Percentiles rank a stretch among this genome's conserved stretches.
phyloP scores from a whole-genome alignment of 495 filamentous ascomycete genomes.

The Clohesyomyces aquaticus region DNA sequence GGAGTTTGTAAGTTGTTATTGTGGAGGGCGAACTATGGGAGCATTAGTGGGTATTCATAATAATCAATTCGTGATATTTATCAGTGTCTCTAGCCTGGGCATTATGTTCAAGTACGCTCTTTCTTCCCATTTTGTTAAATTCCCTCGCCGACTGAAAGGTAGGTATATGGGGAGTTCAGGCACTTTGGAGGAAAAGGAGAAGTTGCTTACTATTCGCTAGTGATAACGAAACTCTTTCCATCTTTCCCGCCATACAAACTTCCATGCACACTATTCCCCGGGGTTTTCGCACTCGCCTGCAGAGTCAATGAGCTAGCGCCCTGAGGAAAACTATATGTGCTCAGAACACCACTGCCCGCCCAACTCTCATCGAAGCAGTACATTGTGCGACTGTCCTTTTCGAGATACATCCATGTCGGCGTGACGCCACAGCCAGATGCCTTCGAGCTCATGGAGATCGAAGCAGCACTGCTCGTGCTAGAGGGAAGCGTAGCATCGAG shows the following conservation, averaged over 20 bases:
- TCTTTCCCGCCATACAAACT: slow-evolving; percentile 17
- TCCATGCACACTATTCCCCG: slow-evolving; percentile 22
- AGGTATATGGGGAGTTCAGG: too few relatives aligned
- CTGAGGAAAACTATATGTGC: background rate
- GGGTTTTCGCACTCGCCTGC: slow-evolving; percentile 2
- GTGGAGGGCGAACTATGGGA: slow-evolving; percentile 29
- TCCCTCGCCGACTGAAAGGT: too few relatives aligned
- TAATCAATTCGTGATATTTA: background rate
- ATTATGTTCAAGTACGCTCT: too few relatives aligned
- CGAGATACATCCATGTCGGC: slow-evolving; percentile 29
- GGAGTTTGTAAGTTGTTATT: slow-evolving; percentile 28
- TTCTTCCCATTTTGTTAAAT: too few relatives aligned
- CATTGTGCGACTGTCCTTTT: slow-evolving; percentile 10
- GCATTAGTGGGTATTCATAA: too few relatives aligned
- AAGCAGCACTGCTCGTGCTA: slow-evolving; percentile 7
- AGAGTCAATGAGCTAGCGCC: slow-evolving; percentile 1
- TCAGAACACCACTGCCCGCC: slow-evolving; percentile 7
- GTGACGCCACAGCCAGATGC: slow-evolving; percentile 19
- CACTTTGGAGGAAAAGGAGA: too few relatives aligned
- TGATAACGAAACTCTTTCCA: slow-evolving; percentile 33
- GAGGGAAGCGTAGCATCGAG: slow-evolving; percentile 6
- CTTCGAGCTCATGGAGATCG: slow-evolving; percentile 8
- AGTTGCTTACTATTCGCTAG: slow-evolving; percentile 49
- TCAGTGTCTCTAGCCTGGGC: too few relatives aligned
- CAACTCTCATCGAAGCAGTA: slow-evolving; percentile 36